phyloP scores from a whole-genome alignment of 78 protist species.

The Chrysochromulina tobinii region DNA sequence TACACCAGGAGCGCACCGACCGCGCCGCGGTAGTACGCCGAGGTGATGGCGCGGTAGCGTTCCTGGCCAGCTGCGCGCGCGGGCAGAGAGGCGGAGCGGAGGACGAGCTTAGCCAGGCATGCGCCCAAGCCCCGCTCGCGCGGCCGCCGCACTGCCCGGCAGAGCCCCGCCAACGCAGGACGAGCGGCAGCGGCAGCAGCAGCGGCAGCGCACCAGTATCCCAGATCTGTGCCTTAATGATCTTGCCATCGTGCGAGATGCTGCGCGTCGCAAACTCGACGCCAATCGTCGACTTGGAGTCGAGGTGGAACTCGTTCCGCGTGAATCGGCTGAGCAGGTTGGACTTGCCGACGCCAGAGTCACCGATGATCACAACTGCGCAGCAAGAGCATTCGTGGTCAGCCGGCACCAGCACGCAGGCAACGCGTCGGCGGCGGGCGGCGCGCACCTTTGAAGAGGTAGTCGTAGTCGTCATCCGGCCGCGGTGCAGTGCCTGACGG shows the following conservation, averaged over 20 bases:
- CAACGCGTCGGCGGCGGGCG: neutral
- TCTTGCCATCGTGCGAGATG: conserved; percentile 80
- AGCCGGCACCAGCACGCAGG: neutral
- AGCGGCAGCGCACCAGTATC: conserved; percentile 75
- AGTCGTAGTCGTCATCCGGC: conserved; percentile 31
- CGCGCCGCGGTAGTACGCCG: conserved; percentile 58
- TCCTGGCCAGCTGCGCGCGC: conserved; percentile 93
- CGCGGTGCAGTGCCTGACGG: neutral
- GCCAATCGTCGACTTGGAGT: conserved; percentile 43
- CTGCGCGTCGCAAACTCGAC: conserved; percentile 10
- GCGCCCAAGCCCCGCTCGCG: too few species aligned
- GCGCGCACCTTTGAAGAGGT: conserved; percentile 49
- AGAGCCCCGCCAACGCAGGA: too few species aligned
- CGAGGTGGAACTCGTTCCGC: conserved; percentile 95
- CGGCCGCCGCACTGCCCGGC: too few species aligned
- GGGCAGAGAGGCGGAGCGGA: conserved; percentile 31
- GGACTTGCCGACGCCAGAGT: conserved; percentile 97
- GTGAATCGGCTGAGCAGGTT: conserved; percentile 86
- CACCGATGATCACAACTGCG: conserved; percentile 95
- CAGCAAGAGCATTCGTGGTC: neutral
- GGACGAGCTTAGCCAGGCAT: neutral
- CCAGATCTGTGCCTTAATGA: conserved; percentile 94
- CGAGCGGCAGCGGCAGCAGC: too few species aligned
- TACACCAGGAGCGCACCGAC: conserved; percentile 91
- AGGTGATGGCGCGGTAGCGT: conserved; percentile 94